These are phyloP conservation scores for Xylaria castorea DNA, from an alignment of 495 filamentous ascomycete species.

Conservation along the genomic window DNA sequence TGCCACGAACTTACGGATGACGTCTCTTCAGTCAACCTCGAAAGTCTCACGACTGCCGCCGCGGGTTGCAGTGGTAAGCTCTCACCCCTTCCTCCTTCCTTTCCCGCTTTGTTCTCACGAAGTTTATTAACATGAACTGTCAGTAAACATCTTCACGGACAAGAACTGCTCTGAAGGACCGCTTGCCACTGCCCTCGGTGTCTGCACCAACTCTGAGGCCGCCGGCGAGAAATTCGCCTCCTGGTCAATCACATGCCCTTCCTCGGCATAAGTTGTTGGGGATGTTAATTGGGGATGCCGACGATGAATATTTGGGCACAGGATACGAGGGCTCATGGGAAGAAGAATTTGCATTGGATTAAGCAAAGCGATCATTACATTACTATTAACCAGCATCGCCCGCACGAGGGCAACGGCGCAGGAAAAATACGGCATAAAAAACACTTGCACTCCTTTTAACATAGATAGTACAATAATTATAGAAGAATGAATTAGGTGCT, in stretches of 20 bases:
- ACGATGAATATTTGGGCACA: background rate
- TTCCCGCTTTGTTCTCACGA: background rate
- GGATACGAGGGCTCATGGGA: background rate
- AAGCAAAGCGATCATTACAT: conserved; percentile 17
- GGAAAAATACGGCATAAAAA: background rate
- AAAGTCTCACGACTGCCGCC: conserved; percentile 28
- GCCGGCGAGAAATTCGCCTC: conserved; percentile 25
- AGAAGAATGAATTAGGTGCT: conserved; percentile 4
- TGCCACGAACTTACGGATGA: conserved; percentile 30
- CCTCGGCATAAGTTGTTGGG: background rate
- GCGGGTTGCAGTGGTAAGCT: conserved; percentile 36
- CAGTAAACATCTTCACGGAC: conserved; percentile 37
- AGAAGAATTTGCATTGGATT: background rate
- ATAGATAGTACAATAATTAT: conserved; percentile 11
- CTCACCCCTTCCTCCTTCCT: background rate
- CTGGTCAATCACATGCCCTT: conserved; percentile 31
- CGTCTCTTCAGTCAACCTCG: conserved; percentile 30
- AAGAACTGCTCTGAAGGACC: conserved; percentile 25
- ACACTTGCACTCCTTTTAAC: conserved; percentile 17
- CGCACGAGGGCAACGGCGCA: conserved; percentile 24
- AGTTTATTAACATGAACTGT: background rate
- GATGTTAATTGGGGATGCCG: background rate
- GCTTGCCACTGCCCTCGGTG: background rate
- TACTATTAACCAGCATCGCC: conserved; percentile 18
- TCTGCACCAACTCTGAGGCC: conserved; percentile 20